phyloP scores from a whole-genome alignment of 169 alveolate species.

The Sarcocystis neurona region DNA sequence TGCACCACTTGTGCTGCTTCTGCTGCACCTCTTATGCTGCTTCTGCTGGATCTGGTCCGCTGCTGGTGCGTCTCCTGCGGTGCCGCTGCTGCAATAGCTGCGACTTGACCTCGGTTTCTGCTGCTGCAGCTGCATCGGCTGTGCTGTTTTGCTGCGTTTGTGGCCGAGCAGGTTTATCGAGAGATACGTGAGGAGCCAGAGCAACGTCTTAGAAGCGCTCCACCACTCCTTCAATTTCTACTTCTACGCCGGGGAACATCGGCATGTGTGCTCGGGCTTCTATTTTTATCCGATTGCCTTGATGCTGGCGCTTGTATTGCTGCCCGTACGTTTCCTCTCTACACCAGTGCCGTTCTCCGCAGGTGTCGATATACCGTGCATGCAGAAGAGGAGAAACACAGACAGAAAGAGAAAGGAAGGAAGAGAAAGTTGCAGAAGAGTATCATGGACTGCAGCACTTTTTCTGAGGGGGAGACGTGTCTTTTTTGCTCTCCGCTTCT shows the following conservation, averaged over 20 bases:
- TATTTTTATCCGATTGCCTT: not conserved
- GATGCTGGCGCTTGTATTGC: not conserved
- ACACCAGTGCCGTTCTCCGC: too few species aligned
- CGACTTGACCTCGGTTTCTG: not conserved
- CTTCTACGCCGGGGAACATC: constrained; percentile 48
- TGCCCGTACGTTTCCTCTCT: not conserved
- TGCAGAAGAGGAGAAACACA: too few species aligned
- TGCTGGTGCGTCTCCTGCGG: not conserved
- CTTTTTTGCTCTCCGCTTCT: not conserved
- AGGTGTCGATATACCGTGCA: too few species aligned
- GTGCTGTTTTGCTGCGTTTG: not conserved
- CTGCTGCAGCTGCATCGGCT: too few species aligned
- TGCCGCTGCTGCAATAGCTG: not conserved
- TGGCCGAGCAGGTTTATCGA: not conserved
- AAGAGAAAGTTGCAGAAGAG: too few species aligned
- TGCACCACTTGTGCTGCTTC: too few species aligned
- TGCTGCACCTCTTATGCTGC: too few species aligned
- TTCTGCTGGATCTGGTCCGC: not conserved
- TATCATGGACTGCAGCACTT: not conserved
- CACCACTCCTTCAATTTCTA: constrained; percentile 69
- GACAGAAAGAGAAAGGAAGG: too few species aligned
- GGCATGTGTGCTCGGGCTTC: constrained; percentile 54
- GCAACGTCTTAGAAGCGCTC: constrained; percentile 60
- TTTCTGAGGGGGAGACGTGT: not conserved
- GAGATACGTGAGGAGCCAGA: constrained; percentile 33